Percentiles rank a stretch among this genome's conserved stretches.
Evolutionary conservation across 1,284 basidiomycete species (phyloP).

Genomic region (Ustilago nuda): DNA sequence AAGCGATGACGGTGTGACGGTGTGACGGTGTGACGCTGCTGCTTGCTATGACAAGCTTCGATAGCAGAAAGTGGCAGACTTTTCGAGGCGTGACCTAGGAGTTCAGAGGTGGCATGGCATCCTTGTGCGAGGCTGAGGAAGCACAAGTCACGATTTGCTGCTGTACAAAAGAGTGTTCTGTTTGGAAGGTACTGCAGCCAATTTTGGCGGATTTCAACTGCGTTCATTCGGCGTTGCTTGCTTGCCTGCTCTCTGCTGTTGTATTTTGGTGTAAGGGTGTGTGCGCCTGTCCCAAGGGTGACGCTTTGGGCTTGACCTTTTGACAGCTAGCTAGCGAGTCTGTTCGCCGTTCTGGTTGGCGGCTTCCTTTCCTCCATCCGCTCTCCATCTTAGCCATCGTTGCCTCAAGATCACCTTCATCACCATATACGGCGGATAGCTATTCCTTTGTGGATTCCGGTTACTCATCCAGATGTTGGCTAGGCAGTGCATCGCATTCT

Average conservation of each 20-base stretch:
- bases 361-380: conserved; percentile 8
- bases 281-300: conserved; percentile 4
- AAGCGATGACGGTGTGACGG: neutral
- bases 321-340: neutral
- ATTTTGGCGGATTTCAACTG: conserved; percentile 8
- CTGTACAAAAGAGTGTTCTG: conserved; percentile 7
- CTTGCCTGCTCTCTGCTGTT: neutral
- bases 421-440: neutral
- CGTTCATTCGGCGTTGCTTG: conserved; percentile 3
- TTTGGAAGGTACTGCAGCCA: conserved; percentile 12
- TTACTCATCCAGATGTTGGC: conserved; percentile 11
- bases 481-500: neutral
- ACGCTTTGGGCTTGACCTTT: conserved; percentile 6
- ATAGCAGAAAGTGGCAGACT: neutral
- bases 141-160: neutral
- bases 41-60: neutral
- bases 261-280: neutral
- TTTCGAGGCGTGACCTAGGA: neutral
- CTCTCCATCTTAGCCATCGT: conserved; percentile 14
- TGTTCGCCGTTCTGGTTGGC: neutral
- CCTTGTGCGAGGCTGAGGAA: neutral
- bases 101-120: neutral
- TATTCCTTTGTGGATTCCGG: neutral
- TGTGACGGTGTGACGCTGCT: neutral
- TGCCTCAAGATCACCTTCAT: conserved; percentile 8